Conservation (phyloP, 202 grass and related monocot species). For the Elaeis oleifera region DNA sequence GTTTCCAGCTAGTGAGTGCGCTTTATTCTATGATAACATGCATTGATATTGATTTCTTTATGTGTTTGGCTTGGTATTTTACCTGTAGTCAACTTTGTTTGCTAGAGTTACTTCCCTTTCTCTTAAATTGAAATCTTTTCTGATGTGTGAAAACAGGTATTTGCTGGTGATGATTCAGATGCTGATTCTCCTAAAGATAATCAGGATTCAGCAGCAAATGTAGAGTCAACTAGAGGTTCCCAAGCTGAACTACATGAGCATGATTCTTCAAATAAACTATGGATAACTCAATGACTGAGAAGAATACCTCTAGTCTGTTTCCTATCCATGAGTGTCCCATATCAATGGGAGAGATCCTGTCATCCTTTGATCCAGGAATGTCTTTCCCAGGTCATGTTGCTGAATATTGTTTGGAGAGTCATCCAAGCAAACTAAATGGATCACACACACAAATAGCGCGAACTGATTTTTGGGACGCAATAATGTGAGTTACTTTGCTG, state of each 20-base stretch:
- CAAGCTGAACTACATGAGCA: constrained; percentile 33
- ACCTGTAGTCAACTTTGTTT: not conserved
- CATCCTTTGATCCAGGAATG: constrained; percentile 80
- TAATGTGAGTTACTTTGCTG: constrained; percentile 51
- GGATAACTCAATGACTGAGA: constrained; percentile 40
- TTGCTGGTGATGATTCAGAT: constrained; percentile 53
- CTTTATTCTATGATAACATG: too few species aligned
- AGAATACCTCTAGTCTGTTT: constrained; percentile 25
- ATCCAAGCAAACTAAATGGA: constrained; percentile 59
- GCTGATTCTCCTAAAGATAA: constrained; percentile 38
- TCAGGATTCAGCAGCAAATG: constrained; percentile 37
- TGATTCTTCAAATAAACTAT: constrained; percentile 24
- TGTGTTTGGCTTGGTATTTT: not conserved
- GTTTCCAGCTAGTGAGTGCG: too few species aligned
- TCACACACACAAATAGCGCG: constrained; percentile 50
- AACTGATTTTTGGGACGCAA: constrained; percentile 70
- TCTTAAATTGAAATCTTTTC: constrained; percentile 17
- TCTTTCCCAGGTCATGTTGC: constrained; percentile 43
- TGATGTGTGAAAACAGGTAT: constrained; percentile 39
- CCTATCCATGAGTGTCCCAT: constrained; percentile 26
- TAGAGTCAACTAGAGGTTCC: constrained; percentile 34
- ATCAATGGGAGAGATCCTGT: constrained; percentile 95
- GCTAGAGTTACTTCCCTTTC: constrained; percentile 1
- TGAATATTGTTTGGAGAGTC: constrained; percentile 59
- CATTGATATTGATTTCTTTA: too few species aligned